phyloP scores from a whole-genome alignment of 2,329 filamentous ascomycete species.

The Colletotrichum australisinense region DNA sequence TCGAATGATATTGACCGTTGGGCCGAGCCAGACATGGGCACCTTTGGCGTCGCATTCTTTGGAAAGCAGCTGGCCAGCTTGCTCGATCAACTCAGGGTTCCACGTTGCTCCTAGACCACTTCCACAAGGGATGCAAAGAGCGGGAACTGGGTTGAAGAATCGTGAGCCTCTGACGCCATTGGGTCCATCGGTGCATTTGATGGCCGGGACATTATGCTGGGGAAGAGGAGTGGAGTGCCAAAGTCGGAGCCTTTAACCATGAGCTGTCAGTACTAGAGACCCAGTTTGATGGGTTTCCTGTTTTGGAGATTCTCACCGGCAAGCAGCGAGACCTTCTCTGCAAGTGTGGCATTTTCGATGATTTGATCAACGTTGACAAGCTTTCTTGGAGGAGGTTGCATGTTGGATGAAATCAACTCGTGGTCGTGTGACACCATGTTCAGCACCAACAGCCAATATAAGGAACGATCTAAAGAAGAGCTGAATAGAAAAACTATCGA shows the following conservation, averaged over 20 bases:
- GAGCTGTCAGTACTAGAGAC: neutral
- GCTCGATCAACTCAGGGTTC: constrained; percentile 62
- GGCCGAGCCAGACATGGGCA: constrained; percentile 68
- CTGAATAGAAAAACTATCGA: neutral
- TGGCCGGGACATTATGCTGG: constrained; percentile 69
- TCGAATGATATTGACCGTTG: constrained; percentile 72
- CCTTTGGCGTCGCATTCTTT: constrained; percentile 66
- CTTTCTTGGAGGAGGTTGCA: neutral
- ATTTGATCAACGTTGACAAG: constrained; percentile 62
- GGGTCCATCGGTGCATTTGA: constrained; percentile 75
- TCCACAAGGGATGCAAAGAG: constrained; percentile 70
- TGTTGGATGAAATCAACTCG: neutral
- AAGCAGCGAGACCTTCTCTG: constrained; percentile 65
- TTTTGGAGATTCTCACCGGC: constrained; percentile 49
- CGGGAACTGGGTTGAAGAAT: constrained; percentile 72
- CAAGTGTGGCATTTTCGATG: constrained; percentile 62
- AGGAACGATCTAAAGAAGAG: no score
- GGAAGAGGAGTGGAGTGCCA: constrained; percentile 75
- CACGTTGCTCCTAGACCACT: constrained; percentile 69
- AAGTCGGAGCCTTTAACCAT: constrained; percentile 64
- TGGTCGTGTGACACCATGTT: neutral
- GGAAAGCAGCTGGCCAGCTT: constrained; percentile 62
- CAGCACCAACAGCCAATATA: neutral
- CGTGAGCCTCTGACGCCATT: constrained; percentile 76
- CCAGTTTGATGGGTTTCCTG: neutral